phyloP scores from a whole-genome alignment of 108 stramenopile genomes.

The Thalassiosira profunda region DNA sequence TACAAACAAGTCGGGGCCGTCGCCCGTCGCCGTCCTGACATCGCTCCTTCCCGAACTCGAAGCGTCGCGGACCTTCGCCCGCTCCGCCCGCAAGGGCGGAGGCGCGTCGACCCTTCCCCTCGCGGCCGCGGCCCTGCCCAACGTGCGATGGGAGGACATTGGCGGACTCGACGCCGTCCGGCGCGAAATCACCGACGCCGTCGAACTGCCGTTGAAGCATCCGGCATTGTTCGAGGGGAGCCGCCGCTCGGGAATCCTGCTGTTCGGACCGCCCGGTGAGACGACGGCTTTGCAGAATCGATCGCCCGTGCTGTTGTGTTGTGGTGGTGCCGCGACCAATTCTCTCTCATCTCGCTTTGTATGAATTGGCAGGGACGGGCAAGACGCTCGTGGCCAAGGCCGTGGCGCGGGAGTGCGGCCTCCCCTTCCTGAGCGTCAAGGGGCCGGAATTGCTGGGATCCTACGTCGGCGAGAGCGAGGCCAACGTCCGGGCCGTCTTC shows the following conservation, averaged over 20 bases:
- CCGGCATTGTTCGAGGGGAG: conserved; percentile 90
- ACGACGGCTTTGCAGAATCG: too few species aligned
- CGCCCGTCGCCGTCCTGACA: conserved; percentile 24
- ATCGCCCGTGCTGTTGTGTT: too few species aligned
- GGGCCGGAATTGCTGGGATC: conserved; percentile 95
- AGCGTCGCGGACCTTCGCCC: conserved; percentile 13
- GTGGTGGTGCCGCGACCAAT: conserved; percentile 20
- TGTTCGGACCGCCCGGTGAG: conserved; percentile 88
- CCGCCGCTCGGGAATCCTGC: conserved; percentile 89
- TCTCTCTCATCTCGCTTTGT: conserved; percentile 17
- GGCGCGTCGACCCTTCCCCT: conserved; percentile 39
- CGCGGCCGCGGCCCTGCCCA: conserved; percentile 58
- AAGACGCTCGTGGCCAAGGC: conserved; percentile 99
- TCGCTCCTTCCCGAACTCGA: conserved; percentile 32
- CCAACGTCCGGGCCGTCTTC: conserved; percentile 92
- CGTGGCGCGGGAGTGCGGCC: conserved; percentile 96
- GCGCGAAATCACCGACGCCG: conserved; percentile 97
- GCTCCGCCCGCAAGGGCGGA: conserved; percentile 18
- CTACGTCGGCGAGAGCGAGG: conserved; percentile 98
- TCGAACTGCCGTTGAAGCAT: conserved; percentile 97
- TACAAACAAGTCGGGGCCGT: too few species aligned
- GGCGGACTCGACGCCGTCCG: conserved; percentile 96
- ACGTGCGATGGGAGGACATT: conserved; percentile 94
- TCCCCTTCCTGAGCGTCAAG: conserved; percentile 96
- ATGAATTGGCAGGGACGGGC: conserved; percentile 87